Conservation (phyloP, 2,329 filamentous ascomycete species). For the Epichloe sp. region DNA sequence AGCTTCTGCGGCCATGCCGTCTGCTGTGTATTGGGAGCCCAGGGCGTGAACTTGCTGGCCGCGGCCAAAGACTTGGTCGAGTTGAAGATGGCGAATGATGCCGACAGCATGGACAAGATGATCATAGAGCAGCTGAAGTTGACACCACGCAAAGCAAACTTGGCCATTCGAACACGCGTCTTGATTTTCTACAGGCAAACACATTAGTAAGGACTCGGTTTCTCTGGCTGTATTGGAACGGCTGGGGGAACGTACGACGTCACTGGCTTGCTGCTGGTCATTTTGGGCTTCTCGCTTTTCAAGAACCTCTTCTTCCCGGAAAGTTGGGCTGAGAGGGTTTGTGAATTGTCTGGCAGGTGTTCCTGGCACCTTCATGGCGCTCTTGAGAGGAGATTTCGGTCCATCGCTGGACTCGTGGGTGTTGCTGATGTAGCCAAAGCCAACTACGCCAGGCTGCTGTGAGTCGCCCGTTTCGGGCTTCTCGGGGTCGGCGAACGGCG, state of each 20-base stretch:
- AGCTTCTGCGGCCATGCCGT: slow-evolving; percentile 74
- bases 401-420: slow-evolving; percentile 45
- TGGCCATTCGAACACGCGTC: slow-evolving; percentile 78
- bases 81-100: slow-evolving; percentile 89
- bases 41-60: slow-evolving; percentile 71
- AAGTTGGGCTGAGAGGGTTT: slow-evolving; percentile 83
- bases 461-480: slow-evolving; percentile 43
- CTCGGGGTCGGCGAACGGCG: slow-evolving; percentile 48
- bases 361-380: slow-evolving; percentile 76
- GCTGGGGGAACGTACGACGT: slow-evolving; percentile 55
- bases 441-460: slow-evolving; percentile 66
- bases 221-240: slow-evolving; percentile 2
- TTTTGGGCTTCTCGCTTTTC: slow-evolving; percentile 74
- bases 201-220: slow-evolving; percentile 10
- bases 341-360: slow-evolving; percentile 59
- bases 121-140: slow-evolving; percentile 97
- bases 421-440: slow-evolving; percentile 77
- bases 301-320: slow-evolving; percentile 72
- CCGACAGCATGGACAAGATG: slow-evolving; percentile 76
- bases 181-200: slow-evolving; percentile 63
- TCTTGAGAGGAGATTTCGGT: slow-evolving; percentile 73
- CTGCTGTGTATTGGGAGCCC: slow-evolving; percentile 61
- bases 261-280: slow-evolving; percentile 75
- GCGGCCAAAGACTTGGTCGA: slow-evolving; percentile 62
- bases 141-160: slow-evolving; percentile 86